Evolutionary conservation across 441 rosid species (phyloP), one percentile per base, ranked within the genome.

Genomic region (Pelargonium cotyledonis): DNA sequence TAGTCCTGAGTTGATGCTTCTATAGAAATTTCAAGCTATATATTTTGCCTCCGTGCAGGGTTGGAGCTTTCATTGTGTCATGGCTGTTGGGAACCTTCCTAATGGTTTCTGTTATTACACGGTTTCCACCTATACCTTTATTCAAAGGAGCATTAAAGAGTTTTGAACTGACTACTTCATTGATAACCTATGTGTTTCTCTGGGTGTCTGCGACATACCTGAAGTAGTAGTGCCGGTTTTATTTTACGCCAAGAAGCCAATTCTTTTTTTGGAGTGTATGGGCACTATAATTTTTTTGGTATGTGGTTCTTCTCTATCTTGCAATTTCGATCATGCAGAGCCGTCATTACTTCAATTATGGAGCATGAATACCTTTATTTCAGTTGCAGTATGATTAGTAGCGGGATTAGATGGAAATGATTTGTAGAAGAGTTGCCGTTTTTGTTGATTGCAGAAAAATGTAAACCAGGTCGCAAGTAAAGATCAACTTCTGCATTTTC

Each of bases 11-110:
- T 63, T 63, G 16, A 31, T 31, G 38, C 31, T 60, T 26, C 21
- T 44, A 23, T 9, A 66, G 19, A 12, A 55, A 65, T 64, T 19
- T 55, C 35, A 31, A 70, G 26, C 68, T 68, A 67, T 43, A 21
- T 26, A 14, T 70, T 75, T 80, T 31, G 72, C 69, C 75, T n/a
- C 58, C 55, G 7, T 82, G 82, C 91, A 91, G 99, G 80, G 85
- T 71, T 65, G 97, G 90, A 82, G 83, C 91, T 74, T 91, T 91
- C 78, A 78, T 82, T 68, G 75, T 88, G 74, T 90, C 97, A 49
- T 95, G 99, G 99, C 80, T 91, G 75, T 62, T 95, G 65, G 97
- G 88, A 70, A 95, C 97, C 60, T 90, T 95, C 89, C 87, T 95
- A 82, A 90, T 90, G 99, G 97, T 95, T 51, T 81, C 96, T 67